Percentiles rank a stretch among this genome's conserved stretches.
These are phyloP conservation scores for Emmonsiellopsis sp. DNA, from an alignment of 2,329 filamentous ascomycete genomes.

Conservation along the genomic window DNA sequence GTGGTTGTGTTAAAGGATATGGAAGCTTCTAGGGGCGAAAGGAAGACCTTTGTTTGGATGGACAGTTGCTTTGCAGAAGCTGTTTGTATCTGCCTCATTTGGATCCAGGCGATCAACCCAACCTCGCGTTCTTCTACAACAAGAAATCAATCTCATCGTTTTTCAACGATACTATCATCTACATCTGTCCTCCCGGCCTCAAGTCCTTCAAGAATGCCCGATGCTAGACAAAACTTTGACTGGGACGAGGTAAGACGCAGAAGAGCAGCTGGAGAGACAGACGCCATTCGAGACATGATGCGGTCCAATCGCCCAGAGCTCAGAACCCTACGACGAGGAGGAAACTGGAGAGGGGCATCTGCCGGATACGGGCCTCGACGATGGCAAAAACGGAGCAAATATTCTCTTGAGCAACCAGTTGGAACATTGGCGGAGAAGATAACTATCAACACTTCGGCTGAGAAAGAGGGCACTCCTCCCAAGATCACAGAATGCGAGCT, in stretches of 20 bases:
- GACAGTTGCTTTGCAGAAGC: too few relatives aligned
- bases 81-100: too few relatives aligned
- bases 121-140: too few relatives aligned
- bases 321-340: not conserved
- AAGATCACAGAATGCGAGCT: conserved; percentile 34
- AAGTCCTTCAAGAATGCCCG: not conserved
- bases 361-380: not conserved
- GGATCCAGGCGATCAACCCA: too few relatives aligned
- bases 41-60: too few relatives aligned
- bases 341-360: not conserved
- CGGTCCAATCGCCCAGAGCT: not conserved
- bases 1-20: too few relatives aligned
- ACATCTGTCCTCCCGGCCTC: not conserved
- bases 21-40: too few relatives aligned
- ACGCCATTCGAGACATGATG: not conserved
- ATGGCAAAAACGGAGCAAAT: not conserved
- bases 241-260: conserved; percentile 3
- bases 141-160: too few relatives aligned
- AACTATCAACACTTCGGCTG: not conserved
- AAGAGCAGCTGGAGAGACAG: conserved; percentile 1
- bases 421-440: not conserved
- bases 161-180: too few relatives aligned
- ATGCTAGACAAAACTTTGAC: not conserved
- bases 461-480: conserved; percentile 3
- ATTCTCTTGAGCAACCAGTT: not conserved